Evolutionary conservation across 169 alveolate genomes (phyloP), one percentile per base, ranked within the genome.

Genomic region (Cryptosporidium canis): DNA sequence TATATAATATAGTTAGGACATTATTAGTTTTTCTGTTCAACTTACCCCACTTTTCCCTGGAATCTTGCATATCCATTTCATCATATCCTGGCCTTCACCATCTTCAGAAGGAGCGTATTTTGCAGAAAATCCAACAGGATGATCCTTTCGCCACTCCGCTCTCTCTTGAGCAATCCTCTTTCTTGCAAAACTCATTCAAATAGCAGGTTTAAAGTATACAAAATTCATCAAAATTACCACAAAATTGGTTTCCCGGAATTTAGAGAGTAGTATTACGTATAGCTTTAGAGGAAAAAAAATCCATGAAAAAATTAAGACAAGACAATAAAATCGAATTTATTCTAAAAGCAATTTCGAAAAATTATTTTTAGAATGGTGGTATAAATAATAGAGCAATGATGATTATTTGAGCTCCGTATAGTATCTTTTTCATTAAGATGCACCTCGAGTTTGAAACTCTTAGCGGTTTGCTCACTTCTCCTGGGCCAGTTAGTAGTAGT

Each of bases 91-190:
- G 77, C 99, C 98, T 31, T 92, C 90, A 0, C 97, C 98, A 84
- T 96, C 98, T 16, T 94, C 96, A 71, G 94, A 94, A 14, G 95
- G 96, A 43, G 97, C 95, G 67, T 97, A 98, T 67, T 95, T 97
- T 0, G 99, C 99, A 3, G 97, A 95, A 90, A 98, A 98, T 27
- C 99, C 99, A 51, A 95, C 96, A 16, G 99, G 99, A 85, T 97
- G 99, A 83, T 97, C 99, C 64, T 96, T 93, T 67, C 99, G 93
- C 99, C 99, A 97, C 64, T 96, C 98, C 41, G 98, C 95, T 56
- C 99, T 90, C 83, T 96, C 99, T 90, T 96, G 96, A 47, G 97
- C 96, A 83, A 96, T 82, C 35, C 98, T 90, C 72, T 94, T 95
- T 58, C 96, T 90, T 14, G 98, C 96, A 43, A 96, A 94, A 33